Evolutionary conservation across 345 rosid genomes (phyloP), one percentile per base, ranked within the genome.

Genomic region (Jatropha curcas): DNA sequence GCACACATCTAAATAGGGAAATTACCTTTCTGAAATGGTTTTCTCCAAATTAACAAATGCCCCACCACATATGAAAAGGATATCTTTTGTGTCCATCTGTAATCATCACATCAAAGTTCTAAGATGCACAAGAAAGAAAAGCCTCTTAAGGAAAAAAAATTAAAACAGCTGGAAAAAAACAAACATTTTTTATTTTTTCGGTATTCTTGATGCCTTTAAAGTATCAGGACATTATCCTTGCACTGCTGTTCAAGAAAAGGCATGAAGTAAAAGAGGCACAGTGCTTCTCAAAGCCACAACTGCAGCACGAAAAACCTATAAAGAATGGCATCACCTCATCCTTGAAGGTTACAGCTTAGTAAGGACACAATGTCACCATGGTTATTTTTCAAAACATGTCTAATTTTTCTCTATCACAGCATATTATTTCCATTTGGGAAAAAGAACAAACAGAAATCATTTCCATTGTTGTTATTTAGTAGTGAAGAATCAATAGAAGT

Each of bases 61-160:
- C 68, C 98, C 98, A 64, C 98, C 97, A 75, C 97, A 94, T 60
- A 94, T 89, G 79, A 94, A 94, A 65, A 94, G 97, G 71, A 94
- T 94, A 74, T 94, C 91, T 82, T 90, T 94, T 62, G 98, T 94
- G 79, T 92, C 94, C 22, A 94, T 86, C 96, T 92, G 87, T 74
- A 80, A 69, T 11, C 50, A 64, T 43, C 63, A 68, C 46, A 70
- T 63, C 46, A 10, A 30, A 20, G 57, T 60, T 31, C 20, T 17
- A 34, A 46, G 53, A 24, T 55, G 46, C 16, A 25, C 33, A 56
- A 56, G 31, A n/a, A n/a, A 24, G 4, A 46, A 19, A 66, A 0
- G 11, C 39, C 53, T 45, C 1, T 27, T 33, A 22, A 13, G 4
- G 2, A 30, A 46, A 48, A 46, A 4, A 7, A 65, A 13, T 24